Percentiles rank a stretch among this genome's conserved stretches.
Evolutionary conservation across 2,329 filamentous ascomycete species (phyloP).

Genomic region (Fusarium chuoi): DNA sequence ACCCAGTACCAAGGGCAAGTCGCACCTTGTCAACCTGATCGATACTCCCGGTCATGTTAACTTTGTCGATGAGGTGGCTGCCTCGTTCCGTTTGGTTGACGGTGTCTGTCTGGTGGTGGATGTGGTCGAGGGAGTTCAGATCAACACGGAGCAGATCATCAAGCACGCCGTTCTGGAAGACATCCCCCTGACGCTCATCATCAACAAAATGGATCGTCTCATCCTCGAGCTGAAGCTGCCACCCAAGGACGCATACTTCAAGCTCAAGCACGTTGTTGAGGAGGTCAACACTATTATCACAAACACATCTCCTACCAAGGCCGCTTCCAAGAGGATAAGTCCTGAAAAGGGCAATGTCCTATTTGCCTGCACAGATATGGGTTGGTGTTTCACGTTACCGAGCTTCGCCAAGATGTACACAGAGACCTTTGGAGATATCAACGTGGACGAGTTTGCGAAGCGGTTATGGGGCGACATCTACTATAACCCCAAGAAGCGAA

Average conservation of each 20-base stretch:
- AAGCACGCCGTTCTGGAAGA: conserved; percentile 93
- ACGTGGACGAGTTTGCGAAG: conserved; percentile 82
- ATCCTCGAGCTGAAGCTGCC: conserved; percentile 95
- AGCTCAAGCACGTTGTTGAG: conserved; percentile 98
- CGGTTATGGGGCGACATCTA: conserved; percentile 97
- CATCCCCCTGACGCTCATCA: conserved; percentile 85
- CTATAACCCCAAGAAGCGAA: conserved; percentile 89
- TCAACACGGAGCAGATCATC: conserved; percentile 97
- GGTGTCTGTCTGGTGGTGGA: conserved; percentile 94
- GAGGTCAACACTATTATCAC: conserved; percentile 97
- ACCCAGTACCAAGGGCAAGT: conserved; percentile 90
- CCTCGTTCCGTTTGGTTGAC: conserved; percentile 86
- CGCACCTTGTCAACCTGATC: conserved; percentile 91
- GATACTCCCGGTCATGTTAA: conserved; percentile 98
- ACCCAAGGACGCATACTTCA: conserved; percentile 97
- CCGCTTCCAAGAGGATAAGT: conserved; percentile 83
- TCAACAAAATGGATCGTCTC: conserved; percentile 97
- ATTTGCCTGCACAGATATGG: conserved; percentile 92
- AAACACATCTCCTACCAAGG: conserved; percentile 82
- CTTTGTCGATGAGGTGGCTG: conserved; percentile 96
- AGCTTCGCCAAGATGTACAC: conserved; percentile 98
- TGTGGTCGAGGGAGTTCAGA: conserved; percentile 98
- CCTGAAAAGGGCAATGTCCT: conserved; percentile 99
- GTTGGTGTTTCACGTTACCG: conserved; percentile 94
- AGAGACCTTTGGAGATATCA: conserved; percentile 84